Percentiles rank a stretch among this genome's conserved stretches.
phyloP scores from a whole-genome alignment of 1,139 yeast species.

The Nakaseomyces kungkrabaensis region DNA sequence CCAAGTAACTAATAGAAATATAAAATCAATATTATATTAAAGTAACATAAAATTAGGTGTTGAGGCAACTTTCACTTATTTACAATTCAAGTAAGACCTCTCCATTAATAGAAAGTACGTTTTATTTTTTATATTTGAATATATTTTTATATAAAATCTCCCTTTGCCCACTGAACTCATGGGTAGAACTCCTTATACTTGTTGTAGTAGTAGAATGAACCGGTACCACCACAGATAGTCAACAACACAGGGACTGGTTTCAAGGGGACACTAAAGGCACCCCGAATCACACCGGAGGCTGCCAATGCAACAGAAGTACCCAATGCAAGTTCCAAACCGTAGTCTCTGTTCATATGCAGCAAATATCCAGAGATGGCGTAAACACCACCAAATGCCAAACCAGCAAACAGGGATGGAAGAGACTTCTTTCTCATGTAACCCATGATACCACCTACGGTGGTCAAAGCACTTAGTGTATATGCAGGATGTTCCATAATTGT shows the following conservation, averaged over 20 bases:
- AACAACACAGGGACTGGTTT: constrained; percentile 72
- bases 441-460: constrained; percentile 63
- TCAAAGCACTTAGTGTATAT: constrained; percentile 61
- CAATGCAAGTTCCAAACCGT: constrained; percentile 74
- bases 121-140: neutral
- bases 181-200: constrained; percentile 63
- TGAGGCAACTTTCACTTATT: too few species aligned
- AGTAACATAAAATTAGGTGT: too few species aligned
- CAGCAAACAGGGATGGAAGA: constrained; percentile 72
- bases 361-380: constrained; percentile 76
- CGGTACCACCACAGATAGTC: constrained; percentile 52
- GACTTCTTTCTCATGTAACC: constrained; percentile 57
- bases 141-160: neutral
- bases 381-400: constrained; percentile 54
- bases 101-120: too few species aligned
- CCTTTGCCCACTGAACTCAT: neutral
- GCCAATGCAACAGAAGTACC: constrained; percentile 58
- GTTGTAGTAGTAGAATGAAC: constrained; percentile 59
- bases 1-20: constrained; percentile 31
- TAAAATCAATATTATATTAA: too few species aligned
- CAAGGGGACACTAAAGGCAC: constrained; percentile 45
- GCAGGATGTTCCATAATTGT: constrained; percentile 61
- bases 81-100: too few species aligned
- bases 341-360: constrained; percentile 59
- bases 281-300: constrained; percentile 62